phyloP scores from a whole-genome alignment of 768 basidiomycete species.

The Fibroporia radiculosa region DNA sequence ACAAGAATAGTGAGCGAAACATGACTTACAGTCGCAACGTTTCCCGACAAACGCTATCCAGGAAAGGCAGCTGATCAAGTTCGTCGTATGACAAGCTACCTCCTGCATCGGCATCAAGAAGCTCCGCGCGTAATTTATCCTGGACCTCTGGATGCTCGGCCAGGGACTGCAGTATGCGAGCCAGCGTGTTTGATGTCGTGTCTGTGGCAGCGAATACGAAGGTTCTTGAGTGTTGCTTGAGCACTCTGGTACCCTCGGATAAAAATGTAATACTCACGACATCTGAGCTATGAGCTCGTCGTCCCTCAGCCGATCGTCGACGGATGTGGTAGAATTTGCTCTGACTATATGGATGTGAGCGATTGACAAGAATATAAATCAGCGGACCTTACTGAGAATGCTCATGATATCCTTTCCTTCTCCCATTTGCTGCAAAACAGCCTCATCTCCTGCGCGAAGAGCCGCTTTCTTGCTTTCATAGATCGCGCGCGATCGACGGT shows the following conservation, averaged over 20 bases:
- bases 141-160: constrained; percentile 10
- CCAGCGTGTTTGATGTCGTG: constrained; percentile 10
- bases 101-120: constrained; percentile 1
- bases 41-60: constrained; percentile 9
- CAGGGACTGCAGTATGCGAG: constrained; percentile 3
- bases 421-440: constrained; percentile 4
- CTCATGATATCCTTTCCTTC: constrained; percentile 20
- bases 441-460: constrained; percentile 8
- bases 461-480: constrained; percentile 8
- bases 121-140: constrained; percentile 8
- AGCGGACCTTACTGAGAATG: constrained; percentile 32
- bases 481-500: constrained; percentile 8
- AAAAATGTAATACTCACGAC: constrained; percentile 13
- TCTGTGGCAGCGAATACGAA: constrained; percentile 22
- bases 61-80: constrained; percentile 4
- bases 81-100: constrained; percentile 9
- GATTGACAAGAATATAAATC: not conserved
- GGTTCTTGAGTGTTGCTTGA: constrained; percentile 19
- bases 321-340: constrained; percentile 11
- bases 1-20: constrained; percentile 17
- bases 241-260: not conserved
- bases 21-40: constrained; percentile 6
- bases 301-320: constrained; percentile 15
- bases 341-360: too few species aligned
- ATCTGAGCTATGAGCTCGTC: constrained; percentile 22